A percentile compares a stretch with the other conserved stretches of the same genome.
Conservation (phyloP, 345 rosid species). For the Eutrema yunnanense region DNA sequence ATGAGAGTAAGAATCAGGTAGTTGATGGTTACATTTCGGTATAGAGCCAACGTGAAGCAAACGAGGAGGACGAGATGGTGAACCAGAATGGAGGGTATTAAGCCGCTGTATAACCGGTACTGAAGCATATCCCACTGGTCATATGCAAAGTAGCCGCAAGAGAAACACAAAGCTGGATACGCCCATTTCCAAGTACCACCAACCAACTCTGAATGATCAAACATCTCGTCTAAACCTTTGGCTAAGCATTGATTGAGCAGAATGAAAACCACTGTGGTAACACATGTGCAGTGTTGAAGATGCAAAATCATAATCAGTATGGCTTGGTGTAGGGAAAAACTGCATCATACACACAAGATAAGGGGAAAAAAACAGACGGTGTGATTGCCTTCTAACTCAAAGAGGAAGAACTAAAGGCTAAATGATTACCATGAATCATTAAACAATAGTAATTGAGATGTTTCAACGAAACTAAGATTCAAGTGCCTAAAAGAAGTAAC, state of each 20-base stretch:
- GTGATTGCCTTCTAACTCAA: not conserved
- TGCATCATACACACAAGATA: not conserved
- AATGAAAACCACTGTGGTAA: slow-evolving; percentile 61
- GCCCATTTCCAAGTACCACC: slow-evolving; percentile 78
- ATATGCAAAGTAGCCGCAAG: slow-evolving; percentile 92
- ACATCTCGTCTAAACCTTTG: slow-evolving; percentile 44
- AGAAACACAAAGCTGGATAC: slow-evolving; percentile 71
- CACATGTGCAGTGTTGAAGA: not conserved
- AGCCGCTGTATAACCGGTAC: slow-evolving; percentile 65
- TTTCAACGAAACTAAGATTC: not conserved
- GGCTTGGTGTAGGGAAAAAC: not conserved
- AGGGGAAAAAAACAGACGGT: not conserved
- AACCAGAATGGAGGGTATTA: slow-evolving; percentile 65
- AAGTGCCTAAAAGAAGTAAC: too few species aligned
- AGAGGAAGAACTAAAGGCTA: not conserved
- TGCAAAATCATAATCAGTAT: slow-evolving; percentile 16
- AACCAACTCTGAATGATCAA: slow-evolving; percentile 65
- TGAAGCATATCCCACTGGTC: slow-evolving; percentile 93
- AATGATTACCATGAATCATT: not conserved
- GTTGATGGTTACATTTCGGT: slow-evolving; percentile 75
- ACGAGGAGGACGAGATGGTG: slow-evolving; percentile 84
- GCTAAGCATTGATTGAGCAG: slow-evolving; percentile 46
- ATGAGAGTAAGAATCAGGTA: slow-evolving; percentile 81
- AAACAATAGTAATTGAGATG: not conserved
- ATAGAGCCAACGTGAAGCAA: slow-evolving; percentile 87